Evolutionary conservation across 768 basidiomycete species (phyloP), one percentile per base, ranked within the genome.

Genomic region (Tephrocybe sp.): DNA sequence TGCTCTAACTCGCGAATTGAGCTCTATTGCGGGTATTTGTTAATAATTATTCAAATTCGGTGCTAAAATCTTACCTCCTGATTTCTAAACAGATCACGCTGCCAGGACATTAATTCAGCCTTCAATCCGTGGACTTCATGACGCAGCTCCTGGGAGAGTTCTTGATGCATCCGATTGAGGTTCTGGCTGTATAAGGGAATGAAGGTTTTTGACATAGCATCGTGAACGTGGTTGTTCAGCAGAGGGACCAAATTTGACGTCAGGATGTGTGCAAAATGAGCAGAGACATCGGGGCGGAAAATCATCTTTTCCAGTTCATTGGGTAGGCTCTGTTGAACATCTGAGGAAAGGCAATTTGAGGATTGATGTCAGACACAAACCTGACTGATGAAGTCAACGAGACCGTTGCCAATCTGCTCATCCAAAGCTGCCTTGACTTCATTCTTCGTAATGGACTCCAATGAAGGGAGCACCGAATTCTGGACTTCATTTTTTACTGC

Each of bases 401-500:
- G 64, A 7, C 87, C 86, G 56, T 80, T 78, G 32, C 85, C 82
- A 52, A 95, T 79, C 60, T 92, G 89, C 51, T 85, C 84, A 58
- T 85, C 87, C 54, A 93, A 73, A 10, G 87, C 89, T 4, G 79
- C 69, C 66, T 84, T 86, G 48, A 95, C 87, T 67, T 93, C 91
- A 44, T 69, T 82, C 68, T 84, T 87, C 8, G 89, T 92, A 64
- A 92, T 89, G 48, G 72, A 84, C 65, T 92, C 89, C 31, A 94
- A 73, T 7, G 89, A 80, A 4, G 92, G 92, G 16, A 92, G 73
- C 11, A 94, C 88, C 0, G 89, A 90, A 60, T 77, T 85, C 64
- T 89, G 89, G 13, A 93, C 86, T 64, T 92, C 91, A 46, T 72
- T 76, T 72, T 91, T 92, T 62, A 93, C 87, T 12, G 90, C 92